Conservation (phyloP, 208 protist genomes). For the Crithidia thermophila region DNA sequence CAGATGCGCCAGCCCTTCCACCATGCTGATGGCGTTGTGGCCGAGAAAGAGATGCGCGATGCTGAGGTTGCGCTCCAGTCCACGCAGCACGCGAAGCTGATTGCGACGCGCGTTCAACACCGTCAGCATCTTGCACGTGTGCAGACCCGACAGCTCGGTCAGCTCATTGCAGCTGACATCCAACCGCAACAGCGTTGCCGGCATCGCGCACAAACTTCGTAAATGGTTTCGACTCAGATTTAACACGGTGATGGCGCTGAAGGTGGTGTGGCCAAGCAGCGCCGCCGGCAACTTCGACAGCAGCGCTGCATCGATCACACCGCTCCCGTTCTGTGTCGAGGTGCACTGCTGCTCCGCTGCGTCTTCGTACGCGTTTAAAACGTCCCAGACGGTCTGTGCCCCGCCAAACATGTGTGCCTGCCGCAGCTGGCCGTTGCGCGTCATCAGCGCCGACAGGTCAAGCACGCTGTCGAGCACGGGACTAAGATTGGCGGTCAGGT, state of each 20-base stretch:
- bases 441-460: conserved; percentile 55
- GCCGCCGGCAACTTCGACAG: conserved; percentile 20
- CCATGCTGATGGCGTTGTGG: conserved; percentile 61
- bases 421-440: conserved; percentile 38
- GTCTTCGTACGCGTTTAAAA: conserved; percentile 49
- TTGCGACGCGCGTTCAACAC: conserved; percentile 85
- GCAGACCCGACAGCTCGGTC: conserved; percentile 46
- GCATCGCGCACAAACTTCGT: conserved; percentile 44
- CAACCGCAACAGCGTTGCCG: conserved; percentile 71
- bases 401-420: conserved; percentile 48
- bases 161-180: conserved; percentile 86
- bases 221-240: conserved; percentile 73
- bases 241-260: conserved; percentile 74
- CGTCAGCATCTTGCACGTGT: conserved; percentile 73
- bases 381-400: conserved; percentile 59
- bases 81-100: conserved; percentile 36
- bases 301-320: conserved; percentile 11
- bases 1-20: conserved; percentile 78
- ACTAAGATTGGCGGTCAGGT: conserved; percentile 78
- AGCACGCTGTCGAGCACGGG: conserved; percentile 68
- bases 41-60: conserved; percentile 84
- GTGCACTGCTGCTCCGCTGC: conserved; percentile 38
- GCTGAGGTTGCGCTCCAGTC: conserved; percentile 55
- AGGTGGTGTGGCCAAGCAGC: conserved; percentile 28
- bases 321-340: background rate